Conservation (phyloP, 163 green algal species). For the Botryococcus braunii region DNA sequence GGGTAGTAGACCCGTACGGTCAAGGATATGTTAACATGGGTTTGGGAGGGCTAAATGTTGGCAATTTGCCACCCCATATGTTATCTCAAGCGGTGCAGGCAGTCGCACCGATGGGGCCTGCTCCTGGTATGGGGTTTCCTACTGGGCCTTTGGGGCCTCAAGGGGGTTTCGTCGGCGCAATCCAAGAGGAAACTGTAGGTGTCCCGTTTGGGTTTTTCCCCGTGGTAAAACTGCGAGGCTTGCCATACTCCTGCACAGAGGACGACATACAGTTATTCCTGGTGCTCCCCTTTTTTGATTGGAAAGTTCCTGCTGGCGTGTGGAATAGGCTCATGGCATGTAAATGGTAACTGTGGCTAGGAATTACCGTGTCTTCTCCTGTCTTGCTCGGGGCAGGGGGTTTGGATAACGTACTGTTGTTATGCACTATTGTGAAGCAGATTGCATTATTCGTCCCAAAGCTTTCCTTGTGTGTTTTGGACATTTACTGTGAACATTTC, state of each 20-base stretch:
- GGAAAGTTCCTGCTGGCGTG: neutral
- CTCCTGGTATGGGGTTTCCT: no score
- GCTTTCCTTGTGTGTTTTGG: neutral
- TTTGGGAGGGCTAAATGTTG: no score
- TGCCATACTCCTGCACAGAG: conserved; percentile 68
- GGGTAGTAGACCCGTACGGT: no score
- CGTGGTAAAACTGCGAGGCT: conserved; percentile 58
- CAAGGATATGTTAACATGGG: no score
- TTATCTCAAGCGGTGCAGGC: no score
- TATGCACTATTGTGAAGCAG: neutral
- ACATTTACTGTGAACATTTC: neutral
- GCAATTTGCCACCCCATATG: no score
- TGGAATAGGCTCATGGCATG: neutral
- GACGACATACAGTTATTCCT: conserved; percentile 72
- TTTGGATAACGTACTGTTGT: no score
- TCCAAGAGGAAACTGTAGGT: no score
- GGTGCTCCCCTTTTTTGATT: conserved; percentile 35
- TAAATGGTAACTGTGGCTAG: neutral
- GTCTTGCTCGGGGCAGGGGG: neutral
- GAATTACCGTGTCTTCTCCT: no score
- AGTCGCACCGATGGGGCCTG: no score
- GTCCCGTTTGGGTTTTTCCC: conserved; percentile 32
- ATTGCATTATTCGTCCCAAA: neutral
- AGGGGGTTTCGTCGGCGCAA: no score
- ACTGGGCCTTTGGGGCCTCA: no score